Conservation (phyloP, 257 asterid genomes). For the Solanum piurae region DNA sequence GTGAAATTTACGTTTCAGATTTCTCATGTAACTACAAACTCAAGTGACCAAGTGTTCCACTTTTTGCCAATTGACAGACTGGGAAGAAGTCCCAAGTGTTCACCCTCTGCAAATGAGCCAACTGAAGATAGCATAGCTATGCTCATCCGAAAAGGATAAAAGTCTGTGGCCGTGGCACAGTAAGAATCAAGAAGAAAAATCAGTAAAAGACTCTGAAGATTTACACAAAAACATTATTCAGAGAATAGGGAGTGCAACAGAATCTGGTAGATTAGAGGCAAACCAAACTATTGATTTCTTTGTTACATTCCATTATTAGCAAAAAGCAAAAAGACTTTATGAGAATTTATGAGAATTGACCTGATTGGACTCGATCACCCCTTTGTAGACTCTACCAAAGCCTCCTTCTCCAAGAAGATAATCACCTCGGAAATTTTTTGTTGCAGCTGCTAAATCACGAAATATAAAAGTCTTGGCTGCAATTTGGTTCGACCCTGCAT, state of each 20-base stretch:
- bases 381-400: conserved; percentile 90
- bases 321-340: not conserved
- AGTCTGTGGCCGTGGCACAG: not conserved
- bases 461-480: conserved; percentile 77
- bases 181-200: not conserved
- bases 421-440: conserved; percentile 57
- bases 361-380: conserved; percentile 59
- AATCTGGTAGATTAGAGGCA: not conserved
- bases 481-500: conserved; percentile 47
- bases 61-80: not conserved
- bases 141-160: not conserved
- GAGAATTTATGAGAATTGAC: conserved; percentile 15
- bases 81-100: not conserved
- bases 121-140: not conserved
- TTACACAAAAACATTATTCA: not conserved
- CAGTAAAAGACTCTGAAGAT: not conserved
- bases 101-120: not conserved
- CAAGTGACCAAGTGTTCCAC: not conserved
- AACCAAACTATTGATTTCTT: not conserved
- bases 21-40: not conserved
- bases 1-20: not conserved
- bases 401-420: conserved; percentile 90
- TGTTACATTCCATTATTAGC: not conserved
- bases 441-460: conserved; percentile 75
- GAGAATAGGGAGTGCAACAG: not conserved